Conservation (phyloP, 441 rosid species). For the Manihot esculenta region DNA sequence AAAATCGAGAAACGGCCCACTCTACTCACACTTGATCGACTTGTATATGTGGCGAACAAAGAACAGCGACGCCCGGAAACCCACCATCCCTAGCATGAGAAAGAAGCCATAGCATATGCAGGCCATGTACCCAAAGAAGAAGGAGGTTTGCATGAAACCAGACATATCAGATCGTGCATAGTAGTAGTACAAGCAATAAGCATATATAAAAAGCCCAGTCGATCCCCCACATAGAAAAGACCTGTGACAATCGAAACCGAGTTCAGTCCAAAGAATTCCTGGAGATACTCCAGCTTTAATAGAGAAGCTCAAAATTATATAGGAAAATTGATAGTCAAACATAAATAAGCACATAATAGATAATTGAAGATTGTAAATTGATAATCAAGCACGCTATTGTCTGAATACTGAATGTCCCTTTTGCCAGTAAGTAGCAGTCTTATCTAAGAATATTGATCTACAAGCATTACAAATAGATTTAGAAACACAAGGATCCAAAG, state of each 20-base stretch:
- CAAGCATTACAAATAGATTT: background rate
- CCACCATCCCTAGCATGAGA: too few species aligned
- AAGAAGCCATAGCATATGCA: too few species aligned
- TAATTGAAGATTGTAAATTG: background rate
- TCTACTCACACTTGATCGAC: constrained; percentile 52
- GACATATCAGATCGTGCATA: too few species aligned
- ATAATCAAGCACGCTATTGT: background rate
- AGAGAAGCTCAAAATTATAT: too few species aligned
- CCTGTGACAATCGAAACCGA: constrained; percentile 19
- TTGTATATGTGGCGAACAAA: too few species aligned
- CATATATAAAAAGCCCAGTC: constrained; percentile 47
- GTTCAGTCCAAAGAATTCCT: background rate
- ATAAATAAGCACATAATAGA: background rate
- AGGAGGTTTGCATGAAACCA: too few species aligned
- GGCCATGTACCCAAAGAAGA: too few species aligned
- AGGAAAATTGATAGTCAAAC: background rate
- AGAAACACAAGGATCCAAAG: background rate
- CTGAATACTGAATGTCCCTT: background rate
- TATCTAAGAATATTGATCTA: background rate
- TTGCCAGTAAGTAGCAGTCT: background rate
- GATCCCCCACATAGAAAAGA: constrained; percentile 54
- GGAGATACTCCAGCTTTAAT: too few species aligned
- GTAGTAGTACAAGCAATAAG: too few species aligned
- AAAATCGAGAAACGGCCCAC: too few species aligned
- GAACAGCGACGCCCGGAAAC: too few species aligned